Conservation (phyloP, 208 protist species). For the Crithidia acanthocephali region DNA sequence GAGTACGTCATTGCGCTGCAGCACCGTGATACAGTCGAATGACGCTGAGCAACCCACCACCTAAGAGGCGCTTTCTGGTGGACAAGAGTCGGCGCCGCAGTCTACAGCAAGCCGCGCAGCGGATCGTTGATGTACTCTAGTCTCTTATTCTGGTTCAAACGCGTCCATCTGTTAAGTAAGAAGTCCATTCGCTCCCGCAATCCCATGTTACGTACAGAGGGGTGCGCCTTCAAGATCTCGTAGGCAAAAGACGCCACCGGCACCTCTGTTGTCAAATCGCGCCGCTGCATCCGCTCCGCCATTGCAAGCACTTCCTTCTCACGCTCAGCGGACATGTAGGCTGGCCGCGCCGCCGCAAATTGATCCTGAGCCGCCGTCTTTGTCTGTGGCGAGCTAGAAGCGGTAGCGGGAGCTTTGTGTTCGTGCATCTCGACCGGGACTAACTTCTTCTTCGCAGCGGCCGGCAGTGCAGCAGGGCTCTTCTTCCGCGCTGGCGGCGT, state of each 20-base stretch:
- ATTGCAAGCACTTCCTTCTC: conserved; percentile 70
- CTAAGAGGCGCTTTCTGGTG: too few species aligned
- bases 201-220: conserved; percentile 82
- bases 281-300: conserved; percentile 82
- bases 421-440: neutral
- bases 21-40: too few species aligned
- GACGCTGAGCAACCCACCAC: too few species aligned
- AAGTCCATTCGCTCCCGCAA: conserved; percentile 91
- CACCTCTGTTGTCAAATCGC: conserved; percentile 77
- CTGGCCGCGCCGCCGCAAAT: conserved; percentile 35
- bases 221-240: conserved; percentile 80
- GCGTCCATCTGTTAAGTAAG: conserved; percentile 69
- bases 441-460: neutral
- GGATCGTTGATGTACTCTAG: conserved; percentile 81
- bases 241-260: conserved; percentile 87
- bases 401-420: neutral
- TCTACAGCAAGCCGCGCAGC: conserved; percentile 80
- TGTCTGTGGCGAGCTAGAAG: neutral
- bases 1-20: too few species aligned
- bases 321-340: conserved; percentile 63
- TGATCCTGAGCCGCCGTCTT: neutral
- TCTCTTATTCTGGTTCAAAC: conserved; percentile 63
- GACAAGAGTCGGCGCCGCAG: too few species aligned
- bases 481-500: neutral
- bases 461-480: neutral